Evolutionary conservation across 306 rosid species (phyloP).

Genomic region (Castanea crenata): DNA sequence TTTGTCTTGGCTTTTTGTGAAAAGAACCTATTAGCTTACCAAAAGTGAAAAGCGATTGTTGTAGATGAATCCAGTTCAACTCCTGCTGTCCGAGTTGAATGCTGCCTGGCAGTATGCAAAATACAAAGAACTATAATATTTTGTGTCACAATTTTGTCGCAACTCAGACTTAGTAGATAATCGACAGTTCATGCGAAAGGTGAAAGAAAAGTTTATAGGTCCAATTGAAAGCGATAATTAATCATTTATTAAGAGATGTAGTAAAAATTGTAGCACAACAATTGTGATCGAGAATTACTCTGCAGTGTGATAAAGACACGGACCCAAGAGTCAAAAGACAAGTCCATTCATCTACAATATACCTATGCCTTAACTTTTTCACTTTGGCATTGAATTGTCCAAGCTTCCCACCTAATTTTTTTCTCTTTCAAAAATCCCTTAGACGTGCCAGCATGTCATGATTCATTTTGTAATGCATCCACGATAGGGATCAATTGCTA

Average conservation of each 20-base stretch:
- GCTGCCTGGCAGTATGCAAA: background rate
- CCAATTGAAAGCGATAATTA: too few relatives aligned
- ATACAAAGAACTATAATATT: too few relatives aligned
- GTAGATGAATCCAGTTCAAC: background rate
- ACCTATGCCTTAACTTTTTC: too few relatives aligned
- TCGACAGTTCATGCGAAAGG: too few relatives aligned
- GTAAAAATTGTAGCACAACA: too few relatives aligned
- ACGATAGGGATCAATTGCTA: background rate
- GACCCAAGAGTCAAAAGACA: background rate
- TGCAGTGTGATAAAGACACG: background rate
- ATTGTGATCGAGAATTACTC: too few relatives aligned
- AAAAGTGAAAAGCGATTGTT: background rate
- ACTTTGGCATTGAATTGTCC: background rate
- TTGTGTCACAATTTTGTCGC: too few relatives aligned
- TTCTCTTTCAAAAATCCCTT: background rate
- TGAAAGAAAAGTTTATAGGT: too few relatives aligned
- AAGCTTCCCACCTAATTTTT: background rate
- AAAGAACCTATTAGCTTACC: too few relatives aligned
- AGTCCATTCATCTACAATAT: background rate
- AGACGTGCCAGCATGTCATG: slow-evolving; percentile 28
- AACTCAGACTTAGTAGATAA: too few relatives aligned
- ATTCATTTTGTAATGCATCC: background rate
- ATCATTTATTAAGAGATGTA: too few relatives aligned
- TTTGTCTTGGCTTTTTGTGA: too few relatives aligned
- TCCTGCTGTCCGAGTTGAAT: background rate